Evolutionary conservation across 108 stramenopile species (phyloP), one percentile per base, ranked within the genome.

Genomic region (Phaeodactylum tricornutum): DNA sequence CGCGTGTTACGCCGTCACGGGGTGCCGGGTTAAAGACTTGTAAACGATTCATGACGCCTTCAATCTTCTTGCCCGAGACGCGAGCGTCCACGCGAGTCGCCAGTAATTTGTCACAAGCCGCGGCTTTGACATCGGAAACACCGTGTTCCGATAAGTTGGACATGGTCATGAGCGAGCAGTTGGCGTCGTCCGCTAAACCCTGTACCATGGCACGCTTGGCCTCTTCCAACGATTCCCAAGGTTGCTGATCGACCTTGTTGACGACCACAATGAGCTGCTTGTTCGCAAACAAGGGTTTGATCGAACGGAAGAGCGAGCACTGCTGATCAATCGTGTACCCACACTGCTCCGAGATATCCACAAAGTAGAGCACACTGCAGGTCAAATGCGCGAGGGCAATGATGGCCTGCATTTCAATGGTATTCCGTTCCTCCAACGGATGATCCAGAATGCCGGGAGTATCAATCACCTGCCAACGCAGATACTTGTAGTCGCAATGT

Each of bases 331-430:
- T 85, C 34, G 95, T 84, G 73, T 91, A 96, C 14, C 98, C 98
- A 76, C 98, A 99, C 60, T 96, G 93, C 61, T 97, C 96, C 28
- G 88, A 93, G 47, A 97, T 84, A 70, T 99, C 98, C 33, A 97
- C 70, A 68, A 99, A 96, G 73, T 94, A 99, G 59, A 99, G 67
- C 36, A 99, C 93, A 44, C 89, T 84, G 66, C 94, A 96, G 33
- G 91, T 92, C 62, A 99, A 84, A 55, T 99, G 98, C 12, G 98
- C 98, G 47, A 99, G 71, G 1, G 98, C 98, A 42, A 96, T 99
- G 36, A 99, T 93, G 40, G 98, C 94, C 69, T 99, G 98, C 98
- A 99, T 99, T 61, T 99, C 98, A 75, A 99, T 99, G 25, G 96
- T 97, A 65, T 99, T 99, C 20, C 96, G 67, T 57, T 96, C 86